These are phyloP conservation scores for Schwanniomyces sp. DNA, from an alignment of 805 yeast genomes.

Conservation along the genomic window DNA sequence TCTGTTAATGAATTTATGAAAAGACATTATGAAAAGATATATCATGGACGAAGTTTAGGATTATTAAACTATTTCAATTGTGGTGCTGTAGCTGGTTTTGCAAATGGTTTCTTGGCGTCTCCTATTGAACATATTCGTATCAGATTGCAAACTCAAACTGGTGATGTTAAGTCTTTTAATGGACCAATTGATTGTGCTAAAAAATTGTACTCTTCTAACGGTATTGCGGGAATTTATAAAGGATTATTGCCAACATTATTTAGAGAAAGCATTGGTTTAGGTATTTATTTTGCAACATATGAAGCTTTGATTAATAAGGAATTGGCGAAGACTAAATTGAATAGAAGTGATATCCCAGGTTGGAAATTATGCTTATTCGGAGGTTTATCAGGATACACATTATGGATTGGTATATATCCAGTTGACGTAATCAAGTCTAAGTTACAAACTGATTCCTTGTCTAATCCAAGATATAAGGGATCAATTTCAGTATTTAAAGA, in stretches of 20 bases:
- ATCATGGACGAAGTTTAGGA: conserved; percentile 46
- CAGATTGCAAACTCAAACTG: conserved; percentile 85
- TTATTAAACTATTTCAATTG: conserved; percentile 71
- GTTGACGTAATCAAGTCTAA: conserved; percentile 89
- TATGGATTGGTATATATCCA: conserved; percentile 87
- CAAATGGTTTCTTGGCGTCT: conserved; percentile 83
- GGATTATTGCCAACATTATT: conserved; percentile 82
- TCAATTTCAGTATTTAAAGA: conserved; percentile 59
- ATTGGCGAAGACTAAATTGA: conserved; percentile 38
- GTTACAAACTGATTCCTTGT: conserved; percentile 66
- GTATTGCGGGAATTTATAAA: conserved; percentile 65
- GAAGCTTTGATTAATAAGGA: conserved; percentile 82
- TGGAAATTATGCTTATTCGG: conserved; percentile 87
- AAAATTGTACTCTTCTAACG: conserved; percentile 54
- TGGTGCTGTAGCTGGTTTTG: conserved; percentile 91
- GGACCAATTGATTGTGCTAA: conserved; percentile 78
- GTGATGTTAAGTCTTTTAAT: conserved; percentile 45
- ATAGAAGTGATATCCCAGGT: conserved; percentile 78
- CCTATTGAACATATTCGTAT: conserved; percentile 97
- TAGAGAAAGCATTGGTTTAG: conserved; percentile 88
- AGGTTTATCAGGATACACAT: conserved; percentile 84
- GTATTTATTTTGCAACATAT: conserved; percentile 83
- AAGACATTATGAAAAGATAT: conserved; percentile 58
- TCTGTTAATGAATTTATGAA: conserved; percentile 95
- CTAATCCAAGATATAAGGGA: conserved; percentile 57